Evolutionary conservation across 23 red algal genomes (phyloP).

Genomic region (Cyanidiococcus yangmingshanensis): DNA sequence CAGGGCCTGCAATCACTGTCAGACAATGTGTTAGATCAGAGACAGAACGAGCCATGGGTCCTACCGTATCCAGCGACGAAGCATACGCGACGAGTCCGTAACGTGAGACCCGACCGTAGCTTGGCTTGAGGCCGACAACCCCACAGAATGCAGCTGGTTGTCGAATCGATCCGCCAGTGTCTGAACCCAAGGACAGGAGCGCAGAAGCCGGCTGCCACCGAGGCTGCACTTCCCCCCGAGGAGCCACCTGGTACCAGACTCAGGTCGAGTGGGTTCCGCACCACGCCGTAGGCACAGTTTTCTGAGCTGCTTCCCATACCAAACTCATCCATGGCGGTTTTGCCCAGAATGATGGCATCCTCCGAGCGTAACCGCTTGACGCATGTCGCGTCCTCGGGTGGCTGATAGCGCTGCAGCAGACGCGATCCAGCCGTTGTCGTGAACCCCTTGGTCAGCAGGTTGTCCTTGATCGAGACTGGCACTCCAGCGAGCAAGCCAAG

Average conservation of each 20-base stretch:
- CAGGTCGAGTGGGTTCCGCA: constrained; percentile 14
- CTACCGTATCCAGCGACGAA: constrained; percentile 79
- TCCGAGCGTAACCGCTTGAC: constrained; percentile 29
- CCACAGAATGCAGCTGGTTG: constrained; percentile 35
- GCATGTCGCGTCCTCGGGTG: constrained; percentile 58
- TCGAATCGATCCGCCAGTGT: constrained; percentile 32
- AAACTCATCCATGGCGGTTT: constrained; percentile 34
- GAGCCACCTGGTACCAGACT: constrained; percentile 24
- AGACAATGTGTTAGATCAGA: constrained; percentile 46
- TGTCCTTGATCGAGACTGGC: constrained; percentile 80
- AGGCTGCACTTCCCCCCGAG: constrained; percentile 24
- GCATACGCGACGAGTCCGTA: constrained; percentile 80
- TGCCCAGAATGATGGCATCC: constrained; percentile 20
- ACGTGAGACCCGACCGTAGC: constrained; percentile 30
- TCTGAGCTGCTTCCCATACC: constrained; percentile 28
- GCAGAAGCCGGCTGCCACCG: constrained; percentile 21
- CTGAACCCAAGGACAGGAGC: background rate
- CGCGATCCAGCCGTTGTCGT: constrained; percentile 59
- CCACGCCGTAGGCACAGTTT: constrained; percentile 13
- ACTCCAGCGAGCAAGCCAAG: constrained; percentile 55
- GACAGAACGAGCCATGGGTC: constrained; percentile 44
- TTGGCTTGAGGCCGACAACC: constrained; percentile 24
- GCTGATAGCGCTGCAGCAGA: constrained; percentile 45
- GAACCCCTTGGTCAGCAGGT: constrained; percentile 44
- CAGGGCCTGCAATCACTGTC: constrained; percentile 58